Evolutionary conservation across 371 early-diverging fungal species (phyloP).

Genomic region (Syncephalastrum racemosum): DNA sequence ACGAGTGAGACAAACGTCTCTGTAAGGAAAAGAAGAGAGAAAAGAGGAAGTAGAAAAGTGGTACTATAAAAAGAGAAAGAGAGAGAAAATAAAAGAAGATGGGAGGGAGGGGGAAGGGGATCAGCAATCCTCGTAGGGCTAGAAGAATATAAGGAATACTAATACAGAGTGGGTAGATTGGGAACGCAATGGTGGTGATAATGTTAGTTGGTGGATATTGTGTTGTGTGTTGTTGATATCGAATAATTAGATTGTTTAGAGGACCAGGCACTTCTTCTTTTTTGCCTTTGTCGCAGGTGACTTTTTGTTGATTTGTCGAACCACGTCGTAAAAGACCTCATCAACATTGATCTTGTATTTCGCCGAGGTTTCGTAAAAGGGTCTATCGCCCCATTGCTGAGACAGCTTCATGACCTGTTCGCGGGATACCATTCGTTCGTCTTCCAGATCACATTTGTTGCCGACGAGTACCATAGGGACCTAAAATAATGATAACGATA

Average conservation of each 20-base stretch:
- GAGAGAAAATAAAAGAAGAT: background rate
- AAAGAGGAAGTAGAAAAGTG: background rate
- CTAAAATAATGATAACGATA: constrained; percentile 28
- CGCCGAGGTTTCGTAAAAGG: constrained; percentile 87
- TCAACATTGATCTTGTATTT: constrained; percentile 83
- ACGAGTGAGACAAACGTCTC: constrained; percentile 13
- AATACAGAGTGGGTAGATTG: background rate
- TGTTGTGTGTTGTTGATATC: too few relatives aligned
- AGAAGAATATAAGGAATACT: too few relatives aligned
- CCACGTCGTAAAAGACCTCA: constrained; percentile 66
- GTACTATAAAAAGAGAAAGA: background rate
- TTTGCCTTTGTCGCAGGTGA: background rate
- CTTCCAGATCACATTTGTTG: constrained; percentile 85
- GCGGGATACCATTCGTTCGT: constrained; percentile 73
- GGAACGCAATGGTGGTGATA: too few relatives aligned
- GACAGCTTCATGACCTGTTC: constrained; percentile 67
- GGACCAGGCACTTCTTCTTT: background rate
- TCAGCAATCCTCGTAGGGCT: too few relatives aligned
- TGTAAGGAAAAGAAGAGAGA: constrained; percentile 45
- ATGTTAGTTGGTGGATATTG: too few relatives aligned
- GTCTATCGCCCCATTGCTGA: constrained; percentile 67
- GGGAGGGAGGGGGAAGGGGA: too few relatives aligned
- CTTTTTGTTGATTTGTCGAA: constrained; percentile 52
- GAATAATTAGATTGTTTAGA: too few relatives aligned
- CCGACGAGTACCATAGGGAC: constrained; percentile 88